Percentiles rank a stretch among this genome's conserved stretches.
phyloP scores from a whole-genome alignment of 2,329 filamentous ascomycete genomes.

The Colletotrichum trifolii region DNA sequence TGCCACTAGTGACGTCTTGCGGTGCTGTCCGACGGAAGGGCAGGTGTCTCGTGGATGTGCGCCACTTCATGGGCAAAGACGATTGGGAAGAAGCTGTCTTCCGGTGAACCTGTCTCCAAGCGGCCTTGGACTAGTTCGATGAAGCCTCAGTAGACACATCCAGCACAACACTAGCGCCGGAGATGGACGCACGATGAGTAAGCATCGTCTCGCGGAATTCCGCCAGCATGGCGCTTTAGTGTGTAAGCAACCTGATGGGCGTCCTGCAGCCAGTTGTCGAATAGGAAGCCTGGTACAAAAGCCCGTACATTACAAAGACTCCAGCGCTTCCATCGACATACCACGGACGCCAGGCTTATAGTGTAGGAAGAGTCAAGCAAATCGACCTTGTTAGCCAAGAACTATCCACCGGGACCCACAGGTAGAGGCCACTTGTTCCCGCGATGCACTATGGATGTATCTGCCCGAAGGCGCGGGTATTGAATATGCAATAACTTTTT shows the following conservation, averaged over 20 bases:
- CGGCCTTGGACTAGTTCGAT: too few species aligned
- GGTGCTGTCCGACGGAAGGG: neutral
- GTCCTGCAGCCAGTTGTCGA: too few species aligned
- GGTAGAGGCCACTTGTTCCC: neutral
- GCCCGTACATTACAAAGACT: too few species aligned
- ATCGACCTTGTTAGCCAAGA: too few species aligned
- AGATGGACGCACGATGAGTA: slow-evolving; percentile 4
- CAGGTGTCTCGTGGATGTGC: neutral
- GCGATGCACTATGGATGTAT: too few species aligned
- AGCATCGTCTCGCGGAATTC: slow-evolving; percentile 23
- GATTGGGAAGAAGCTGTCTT: neutral
- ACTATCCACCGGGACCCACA: neutral
- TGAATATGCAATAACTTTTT: slow-evolving; percentile 28
- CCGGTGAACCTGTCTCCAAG: too few species aligned
- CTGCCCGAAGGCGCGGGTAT: neutral
- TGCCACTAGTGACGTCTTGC: neutral
- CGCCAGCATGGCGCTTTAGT: neutral
- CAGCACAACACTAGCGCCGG: neutral
- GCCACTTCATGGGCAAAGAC: neutral
- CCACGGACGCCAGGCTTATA: too few species aligned
- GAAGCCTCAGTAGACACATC: neutral
- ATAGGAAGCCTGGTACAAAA: too few species aligned
- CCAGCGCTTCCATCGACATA: too few species aligned
- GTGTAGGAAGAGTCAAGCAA: too few species aligned
- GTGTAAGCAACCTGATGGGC: too few species aligned